phyloP scores from a whole-genome alignment of 2,329 filamentous ascomycete genomes.

The Helotiales sp. region DNA sequence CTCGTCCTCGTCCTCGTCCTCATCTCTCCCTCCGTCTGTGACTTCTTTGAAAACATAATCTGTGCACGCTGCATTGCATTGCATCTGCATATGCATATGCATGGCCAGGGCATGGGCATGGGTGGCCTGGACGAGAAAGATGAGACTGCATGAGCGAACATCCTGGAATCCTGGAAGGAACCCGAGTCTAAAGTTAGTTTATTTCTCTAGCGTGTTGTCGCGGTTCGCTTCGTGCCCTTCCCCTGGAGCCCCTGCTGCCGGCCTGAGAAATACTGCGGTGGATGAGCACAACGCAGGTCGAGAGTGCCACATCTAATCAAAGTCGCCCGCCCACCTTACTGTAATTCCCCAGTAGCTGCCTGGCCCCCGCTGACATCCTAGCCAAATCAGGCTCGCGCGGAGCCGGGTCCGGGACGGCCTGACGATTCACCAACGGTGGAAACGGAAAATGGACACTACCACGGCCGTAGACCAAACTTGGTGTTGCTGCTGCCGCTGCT shows the following conservation, averaged over 20 bases:
- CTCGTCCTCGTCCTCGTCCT: neutral
- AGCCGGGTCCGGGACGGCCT: neutral
- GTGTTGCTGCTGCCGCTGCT: neutral
- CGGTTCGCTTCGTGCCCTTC: neutral
- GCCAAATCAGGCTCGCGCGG: neutral
- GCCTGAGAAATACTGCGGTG: neutral
- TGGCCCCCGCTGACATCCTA: neutral
- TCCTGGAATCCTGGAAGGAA: neutral
- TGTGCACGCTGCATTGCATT: neutral
- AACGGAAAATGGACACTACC: conserved; percentile 2
- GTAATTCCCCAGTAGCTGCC: neutral
- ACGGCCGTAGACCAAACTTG: conserved; percentile 1
- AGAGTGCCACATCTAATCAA: conserved; percentile 2
- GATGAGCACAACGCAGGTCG: neutral
- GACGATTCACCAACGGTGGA: neutral
- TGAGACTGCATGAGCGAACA: neutral
- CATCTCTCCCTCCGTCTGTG: neutral
- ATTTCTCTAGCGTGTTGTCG: neutral
- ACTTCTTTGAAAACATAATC: neutral
- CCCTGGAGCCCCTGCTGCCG: neutral
- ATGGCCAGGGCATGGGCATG: neutral
- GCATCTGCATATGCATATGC: neutral
- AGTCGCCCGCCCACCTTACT: conserved; percentile 1
- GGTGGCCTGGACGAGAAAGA: neutral
- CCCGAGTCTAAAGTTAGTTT: neutral